Base-by-base conservation (phyloP, 805 yeast species). In the Nakazawaea ernobii region DNA sequence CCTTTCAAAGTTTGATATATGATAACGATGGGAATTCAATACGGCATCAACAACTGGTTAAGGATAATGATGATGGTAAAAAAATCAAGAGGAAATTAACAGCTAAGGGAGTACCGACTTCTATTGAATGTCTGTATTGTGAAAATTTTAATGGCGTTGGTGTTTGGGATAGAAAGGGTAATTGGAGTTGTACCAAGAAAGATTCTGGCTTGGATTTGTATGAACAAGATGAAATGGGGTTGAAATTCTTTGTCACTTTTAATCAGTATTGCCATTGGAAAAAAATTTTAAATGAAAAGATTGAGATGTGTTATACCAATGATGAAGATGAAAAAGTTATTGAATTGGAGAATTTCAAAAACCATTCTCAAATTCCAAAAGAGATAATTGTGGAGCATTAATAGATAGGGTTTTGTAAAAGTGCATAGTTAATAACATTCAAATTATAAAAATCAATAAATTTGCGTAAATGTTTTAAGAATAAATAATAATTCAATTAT, bases 81-180 rank as follows among this genome's bases (percentile, higher is more conserved):
- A 20, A 20, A 1, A 17, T 27, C 14, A 43, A 39, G 32, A 56
- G 53, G 47, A 58, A 56, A 42, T 51, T 65, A 10, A 53, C 54
- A 3, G 64, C 66, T 2, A 62, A 58, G 39, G 51, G 50, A 4
- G 61, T 60, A 47, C 68, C 68, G 3, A 64, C 68, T 6, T 50
- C 51, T 14, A 49, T 54, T 33, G 68, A 64, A 45, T 63, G 68
- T 43, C 46, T 52, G 14, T 47, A 58, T n/a, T 64, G 68, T 49
- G 52, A 52, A 17, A 46, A 54, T 27, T 52, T 61, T 13, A 42
- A 55, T 29, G 68, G 68, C 2, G 9, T 39, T 1, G 51, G 54
- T 6, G 42, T 61, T 5, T 64, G 65, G 63, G 62, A 54, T 45
- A 53, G 63, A 32, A 48, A 51, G 8, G 63, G 62, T 7, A 60